Percentiles rank a stretch among this genome's conserved stretches.
Conservation (phyloP, 2,329 filamentous ascomycete genomes). For the Penicillium sp. region DNA sequence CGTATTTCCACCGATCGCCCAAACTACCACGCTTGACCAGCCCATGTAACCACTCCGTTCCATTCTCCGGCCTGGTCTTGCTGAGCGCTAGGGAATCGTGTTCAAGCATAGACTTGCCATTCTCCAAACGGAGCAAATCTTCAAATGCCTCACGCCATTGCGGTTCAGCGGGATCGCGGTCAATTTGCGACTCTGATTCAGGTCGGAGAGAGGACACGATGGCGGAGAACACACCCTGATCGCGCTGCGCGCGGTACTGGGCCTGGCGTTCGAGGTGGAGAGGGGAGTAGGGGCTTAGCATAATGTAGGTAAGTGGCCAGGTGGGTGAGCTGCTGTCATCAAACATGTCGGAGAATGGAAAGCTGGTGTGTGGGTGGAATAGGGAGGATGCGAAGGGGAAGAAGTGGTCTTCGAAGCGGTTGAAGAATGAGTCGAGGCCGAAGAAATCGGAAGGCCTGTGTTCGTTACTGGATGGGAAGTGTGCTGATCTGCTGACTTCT, state of each 20-base stretch:
- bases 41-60: constrained; percentile 42
- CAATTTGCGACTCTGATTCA: constrained; percentile 20
- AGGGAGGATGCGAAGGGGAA: constrained; percentile 29
- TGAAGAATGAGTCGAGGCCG: constrained; percentile 37
- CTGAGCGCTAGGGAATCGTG: constrained; percentile 22
- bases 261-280: constrained; percentile 52
- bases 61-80: constrained; percentile 27
- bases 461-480: background rate
- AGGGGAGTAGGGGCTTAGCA: constrained; percentile 56
- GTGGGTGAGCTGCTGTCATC: constrained; percentile 35
- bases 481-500: background rate
- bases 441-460: constrained; percentile 25
- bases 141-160: constrained; percentile 61
- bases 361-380: constrained; percentile 28
- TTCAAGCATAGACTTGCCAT: constrained; percentile 45
- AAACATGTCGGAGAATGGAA: constrained; percentile 34
- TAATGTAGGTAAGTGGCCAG: constrained; percentile 46
- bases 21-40: constrained; percentile 44
- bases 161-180: constrained; percentile 36
- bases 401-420: constrained; percentile 32
- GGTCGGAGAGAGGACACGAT: constrained; percentile 34
- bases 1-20: constrained; percentile 30
- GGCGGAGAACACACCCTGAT: constrained; percentile 34
- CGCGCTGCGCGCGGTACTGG: constrained; percentile 26
- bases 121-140: constrained; percentile 55